Evolutionary conservation across 2,329 filamentous ascomycete genomes (phyloP).

Genomic region (Hymenoscyphus occultus): DNA sequence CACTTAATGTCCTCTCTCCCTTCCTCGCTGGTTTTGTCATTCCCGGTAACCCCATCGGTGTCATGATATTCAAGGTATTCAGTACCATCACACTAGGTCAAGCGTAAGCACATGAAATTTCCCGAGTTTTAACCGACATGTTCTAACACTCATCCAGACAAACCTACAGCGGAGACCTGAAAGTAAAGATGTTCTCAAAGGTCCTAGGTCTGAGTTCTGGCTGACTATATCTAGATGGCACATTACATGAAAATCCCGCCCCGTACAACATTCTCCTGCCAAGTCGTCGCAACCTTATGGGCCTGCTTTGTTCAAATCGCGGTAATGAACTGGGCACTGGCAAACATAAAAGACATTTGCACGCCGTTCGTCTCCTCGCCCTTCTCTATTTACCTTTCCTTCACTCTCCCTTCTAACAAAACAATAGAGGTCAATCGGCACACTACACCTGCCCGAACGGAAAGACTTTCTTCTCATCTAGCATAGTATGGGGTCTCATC

Average conservation of each 20-base stretch:
- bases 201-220: background rate
- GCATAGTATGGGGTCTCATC: slow-evolving; percentile 68
- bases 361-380: slow-evolving; percentile 41
- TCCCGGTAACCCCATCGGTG: slow-evolving; percentile 61
- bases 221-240: slow-evolving; percentile 53
- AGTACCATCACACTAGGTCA: slow-evolving; percentile 61
- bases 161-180: slow-evolving; percentile 25
- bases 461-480: slow-evolving; percentile 62
- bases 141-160: slow-evolving; percentile 59
- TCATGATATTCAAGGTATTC: slow-evolving; percentile 78
- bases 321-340: slow-evolving; percentile 59
- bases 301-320: slow-evolving; percentile 63
- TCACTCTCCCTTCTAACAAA: slow-evolving; percentile 37
- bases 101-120: slow-evolving; percentile 40
- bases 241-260: slow-evolving; percentile 55
- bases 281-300: slow-evolving; percentile 50
- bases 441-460: slow-evolving; percentile 56
- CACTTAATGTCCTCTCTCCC: slow-evolving; percentile 69
- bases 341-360: slow-evolving; percentile 63
- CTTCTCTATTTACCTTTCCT: slow-evolving; percentile 28
- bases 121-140: background rate
- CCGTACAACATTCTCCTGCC: slow-evolving; percentile 39
- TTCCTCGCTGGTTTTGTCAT: slow-evolving; percentile 72
- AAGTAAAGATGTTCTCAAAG: slow-evolving; percentile 17
- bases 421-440: slow-evolving; percentile 48